Evolutionary conservation across 257 asterid species (phyloP).

Genomic region (Thymus quinquecostatus): DNA sequence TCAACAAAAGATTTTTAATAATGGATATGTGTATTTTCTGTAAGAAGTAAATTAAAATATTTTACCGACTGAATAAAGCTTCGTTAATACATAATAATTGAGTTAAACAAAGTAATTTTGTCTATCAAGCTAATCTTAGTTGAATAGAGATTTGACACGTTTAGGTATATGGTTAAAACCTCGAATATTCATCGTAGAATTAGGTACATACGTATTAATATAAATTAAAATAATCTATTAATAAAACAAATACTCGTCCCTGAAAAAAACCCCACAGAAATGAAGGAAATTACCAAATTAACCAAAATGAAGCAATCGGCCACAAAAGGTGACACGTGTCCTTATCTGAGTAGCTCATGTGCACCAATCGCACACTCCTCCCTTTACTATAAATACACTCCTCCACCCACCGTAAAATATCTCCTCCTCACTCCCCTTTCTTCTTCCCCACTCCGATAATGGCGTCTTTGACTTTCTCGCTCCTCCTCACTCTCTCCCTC

Average conservation of each 20-base stretch:
- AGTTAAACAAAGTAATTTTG: too few species aligned
- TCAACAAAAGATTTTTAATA: too few species aligned
- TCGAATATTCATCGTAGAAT: too few species aligned
- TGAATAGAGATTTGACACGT: too few species aligned
- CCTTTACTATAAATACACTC: slow-evolving; percentile 29
- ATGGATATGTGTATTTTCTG: too few species aligned
- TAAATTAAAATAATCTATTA: too few species aligned
- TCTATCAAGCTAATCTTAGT: too few species aligned
- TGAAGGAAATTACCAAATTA: neutral
- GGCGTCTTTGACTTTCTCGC: slow-evolving; percentile 44
- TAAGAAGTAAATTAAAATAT: too few species aligned
- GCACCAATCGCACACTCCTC: slow-evolving; percentile 28
- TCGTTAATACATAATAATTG: too few species aligned
- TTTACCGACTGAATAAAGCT: too few species aligned
- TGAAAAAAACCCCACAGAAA: neutral
- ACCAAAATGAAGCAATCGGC: neutral
- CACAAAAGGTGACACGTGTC: slow-evolving; percentile 44
- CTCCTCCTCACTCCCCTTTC: slow-evolving; percentile 11
- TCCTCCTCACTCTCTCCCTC: slow-evolving; percentile 40
- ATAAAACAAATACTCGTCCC: neutral
- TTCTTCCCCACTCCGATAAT: slow-evolving; percentile 34
- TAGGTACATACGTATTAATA: too few species aligned
- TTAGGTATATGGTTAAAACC: too few species aligned
- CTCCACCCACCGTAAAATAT: slow-evolving; percentile 21
- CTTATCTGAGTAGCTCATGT: slow-evolving; percentile 24